Percentiles rank a stretch among this genome's conserved stretches.
phyloP scores from a whole-genome alignment of 805 yeast genomes.

The Lipomyces yamanashiensis region DNA sequence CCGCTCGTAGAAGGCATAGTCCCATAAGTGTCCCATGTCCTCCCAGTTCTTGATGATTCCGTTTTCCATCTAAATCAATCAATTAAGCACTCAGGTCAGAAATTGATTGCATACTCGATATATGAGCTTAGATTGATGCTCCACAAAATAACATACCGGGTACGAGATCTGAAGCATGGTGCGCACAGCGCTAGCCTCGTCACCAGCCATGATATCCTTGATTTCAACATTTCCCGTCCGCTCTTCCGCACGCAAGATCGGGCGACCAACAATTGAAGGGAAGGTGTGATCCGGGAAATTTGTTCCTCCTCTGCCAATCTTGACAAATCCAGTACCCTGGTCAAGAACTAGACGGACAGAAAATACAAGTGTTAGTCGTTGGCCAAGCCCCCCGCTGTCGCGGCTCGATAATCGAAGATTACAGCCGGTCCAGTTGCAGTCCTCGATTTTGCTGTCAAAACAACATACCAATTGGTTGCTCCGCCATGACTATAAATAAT shows the following conservation, averaged over 20 bases:
- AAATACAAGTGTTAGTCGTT: neutral
- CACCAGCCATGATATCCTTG: constrained; percentile 97
- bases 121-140: too few species aligned
- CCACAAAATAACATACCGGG: constrained; percentile 52
- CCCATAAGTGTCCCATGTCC: constrained; percentile 98
- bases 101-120: neutral
- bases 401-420: neutral
- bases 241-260: constrained; percentile 96
- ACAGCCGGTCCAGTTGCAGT: neutral
- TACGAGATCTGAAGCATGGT: constrained; percentile 90
- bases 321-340: constrained; percentile 92
- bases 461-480: constrained; percentile 45
- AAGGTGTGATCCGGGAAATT: constrained; percentile 97
- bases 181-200: constrained; percentile 89
- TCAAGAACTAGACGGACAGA: constrained; percentile 69
- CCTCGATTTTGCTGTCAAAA: neutral
- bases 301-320: constrained; percentile 85
- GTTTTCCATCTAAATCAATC: constrained; percentile 71
- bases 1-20: constrained; percentile 90
- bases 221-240: constrained; percentile 75
- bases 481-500: constrained; percentile 37
- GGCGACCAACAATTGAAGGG: constrained; percentile 97
- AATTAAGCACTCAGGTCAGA: neutral
- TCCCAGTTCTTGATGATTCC: constrained; percentile 98
- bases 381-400: neutral